These are phyloP conservation scores for Ciborinia camelliae DNA, from an alignment of 2,329 filamentous ascomycete genomes.

Conservation along the genomic window DNA sequence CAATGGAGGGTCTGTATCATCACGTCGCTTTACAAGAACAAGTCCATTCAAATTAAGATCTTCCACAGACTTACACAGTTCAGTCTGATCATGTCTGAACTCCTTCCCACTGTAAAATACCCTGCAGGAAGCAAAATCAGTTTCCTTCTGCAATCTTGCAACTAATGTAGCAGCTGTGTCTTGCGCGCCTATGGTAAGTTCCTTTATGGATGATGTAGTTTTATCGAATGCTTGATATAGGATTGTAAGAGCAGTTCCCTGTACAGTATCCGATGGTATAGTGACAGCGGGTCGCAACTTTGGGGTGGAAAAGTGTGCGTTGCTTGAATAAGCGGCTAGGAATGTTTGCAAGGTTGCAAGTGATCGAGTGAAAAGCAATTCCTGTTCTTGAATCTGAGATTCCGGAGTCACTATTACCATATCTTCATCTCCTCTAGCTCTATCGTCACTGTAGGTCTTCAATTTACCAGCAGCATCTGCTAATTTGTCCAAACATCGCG, in stretches of 20 bases:
- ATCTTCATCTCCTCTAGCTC: conserved; percentile 46
- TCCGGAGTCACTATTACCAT: conserved; percentile 52
- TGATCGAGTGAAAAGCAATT: conserved; percentile 65
- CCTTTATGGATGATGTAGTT: conserved; percentile 54
- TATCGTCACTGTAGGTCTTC: conserved; percentile 46
- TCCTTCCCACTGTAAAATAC: conserved; percentile 67
- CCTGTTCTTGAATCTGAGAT: conserved; percentile 50
- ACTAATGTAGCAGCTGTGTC: conserved; percentile 71
- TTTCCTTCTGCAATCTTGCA: conserved; percentile 62
- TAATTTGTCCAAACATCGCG: conserved; percentile 69
- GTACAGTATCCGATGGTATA: conserved; percentile 49
- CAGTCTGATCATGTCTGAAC: conserved; percentile 58
- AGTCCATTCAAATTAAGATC: conserved; percentile 67
- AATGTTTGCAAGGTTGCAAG: conserved; percentile 66
- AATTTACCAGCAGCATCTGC: conserved; percentile 59
- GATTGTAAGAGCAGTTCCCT: conserved; percentile 63
- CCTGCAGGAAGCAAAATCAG: conserved; percentile 72
- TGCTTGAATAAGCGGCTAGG: conserved; percentile 60
- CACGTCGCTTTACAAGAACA: conserved; percentile 61
- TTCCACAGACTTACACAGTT: conserved; percentile 59
- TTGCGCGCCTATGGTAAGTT: conserved; percentile 62
- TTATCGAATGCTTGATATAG: conserved; percentile 73
- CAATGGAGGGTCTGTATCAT: conserved; percentile 45
- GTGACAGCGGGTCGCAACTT: conserved; percentile 54
- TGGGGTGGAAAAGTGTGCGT: conserved; percentile 57